phyloP scores from a whole-genome alignment of 148 eudicot genomes.

The Rhododendron molle region DNA sequence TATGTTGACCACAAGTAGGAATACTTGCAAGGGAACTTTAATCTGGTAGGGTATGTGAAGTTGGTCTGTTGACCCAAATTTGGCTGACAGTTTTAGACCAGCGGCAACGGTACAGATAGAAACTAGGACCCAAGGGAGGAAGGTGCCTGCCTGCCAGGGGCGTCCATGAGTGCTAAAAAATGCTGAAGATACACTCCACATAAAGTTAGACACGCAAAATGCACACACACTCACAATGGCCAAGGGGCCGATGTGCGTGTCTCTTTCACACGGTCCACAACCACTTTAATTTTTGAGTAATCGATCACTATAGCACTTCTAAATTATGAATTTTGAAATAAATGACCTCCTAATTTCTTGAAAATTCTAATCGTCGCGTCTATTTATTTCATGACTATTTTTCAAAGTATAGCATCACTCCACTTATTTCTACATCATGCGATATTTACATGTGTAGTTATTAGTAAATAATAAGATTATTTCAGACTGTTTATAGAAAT shows the following conservation, averaged over 20 bases:
- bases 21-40: neutral
- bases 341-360: neutral
- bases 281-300: neutral
- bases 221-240: neutral
- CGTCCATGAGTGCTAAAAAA: neutral
- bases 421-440: neutral
- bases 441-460: neutral
- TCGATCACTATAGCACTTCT: neutral
- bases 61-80: neutral
- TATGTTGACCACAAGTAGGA: neutral
- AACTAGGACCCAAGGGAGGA: neutral
- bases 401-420: neutral
- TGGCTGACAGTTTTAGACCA: constrained; percentile 4
- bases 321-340: neutral
- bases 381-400: neutral
- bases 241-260: neutral
- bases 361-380: neutral
- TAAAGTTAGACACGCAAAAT: neutral
- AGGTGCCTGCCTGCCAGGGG: neutral
- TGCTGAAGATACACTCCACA: neutral
- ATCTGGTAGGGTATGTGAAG: neutral
- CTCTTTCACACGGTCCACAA: neutral
- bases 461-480: no score
- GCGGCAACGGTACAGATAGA: neutral
- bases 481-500: no score